These are phyloP conservation scores for Fusarium sp. DNA, from an alignment of 2,329 filamentous ascomycete species.

Conservation along the genomic window DNA sequence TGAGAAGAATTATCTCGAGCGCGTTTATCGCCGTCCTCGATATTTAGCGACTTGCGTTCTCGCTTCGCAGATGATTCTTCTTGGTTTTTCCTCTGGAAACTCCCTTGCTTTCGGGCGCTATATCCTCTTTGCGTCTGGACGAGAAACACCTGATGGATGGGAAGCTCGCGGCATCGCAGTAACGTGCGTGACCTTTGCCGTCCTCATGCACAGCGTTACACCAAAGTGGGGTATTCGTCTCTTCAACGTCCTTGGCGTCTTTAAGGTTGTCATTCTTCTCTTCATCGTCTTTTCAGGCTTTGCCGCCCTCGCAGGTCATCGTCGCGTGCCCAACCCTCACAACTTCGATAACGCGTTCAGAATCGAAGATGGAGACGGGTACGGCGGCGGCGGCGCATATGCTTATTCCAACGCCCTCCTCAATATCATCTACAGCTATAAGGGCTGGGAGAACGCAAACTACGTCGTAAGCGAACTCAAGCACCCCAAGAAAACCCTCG, in stretches of 20 bases:
- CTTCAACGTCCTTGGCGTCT: constrained; percentile 67
- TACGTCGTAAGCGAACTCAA: constrained; percentile 69
- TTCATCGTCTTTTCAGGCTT: constrained; percentile 72
- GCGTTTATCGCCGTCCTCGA: constrained; percentile 67
- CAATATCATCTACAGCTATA: constrained; percentile 69
- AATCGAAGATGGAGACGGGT: constrained; percentile 55
- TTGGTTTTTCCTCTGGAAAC: constrained; percentile 70
- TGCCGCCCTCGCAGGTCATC: constrained; percentile 63
- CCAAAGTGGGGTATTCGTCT: constrained; percentile 69
- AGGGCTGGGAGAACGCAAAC: constrained; percentile 72
- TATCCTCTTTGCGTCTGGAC: constrained; percentile 64
- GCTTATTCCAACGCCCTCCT: constrained; percentile 68
- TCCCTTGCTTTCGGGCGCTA: constrained; percentile 68
- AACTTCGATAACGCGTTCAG: constrained; percentile 68
- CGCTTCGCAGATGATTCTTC: constrained; percentile 69
- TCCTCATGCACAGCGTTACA: constrained; percentile 60
- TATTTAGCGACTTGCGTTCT: constrained; percentile 70
- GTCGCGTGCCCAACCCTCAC: constrained; percentile 59
- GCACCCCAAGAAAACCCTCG: constrained; percentile 63
- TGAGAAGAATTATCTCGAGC: constrained; percentile 74
- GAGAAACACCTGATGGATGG: constrained; percentile 62
- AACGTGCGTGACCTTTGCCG: constrained; percentile 64
- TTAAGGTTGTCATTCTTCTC: constrained; percentile 69
- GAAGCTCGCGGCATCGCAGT: constrained; percentile 66
- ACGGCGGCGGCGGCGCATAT: constrained; percentile 60